Percentiles rank a stretch among this genome's conserved stretches.
Evolutionary conservation across 2,329 filamentous ascomycete genomes (phyloP).

Genomic region (Dothistroma septosporum): DNA sequence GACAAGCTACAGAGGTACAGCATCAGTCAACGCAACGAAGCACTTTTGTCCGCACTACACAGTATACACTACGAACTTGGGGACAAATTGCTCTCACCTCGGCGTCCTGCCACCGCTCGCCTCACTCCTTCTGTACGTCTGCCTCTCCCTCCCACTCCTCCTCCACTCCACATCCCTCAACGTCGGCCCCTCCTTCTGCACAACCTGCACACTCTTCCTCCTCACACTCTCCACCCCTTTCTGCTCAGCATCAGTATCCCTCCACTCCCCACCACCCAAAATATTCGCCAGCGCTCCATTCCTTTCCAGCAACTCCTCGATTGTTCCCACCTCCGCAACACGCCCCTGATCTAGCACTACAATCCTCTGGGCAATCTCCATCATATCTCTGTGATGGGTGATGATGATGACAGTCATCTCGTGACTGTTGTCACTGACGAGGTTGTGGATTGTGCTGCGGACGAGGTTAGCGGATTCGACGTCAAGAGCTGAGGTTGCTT

Average conservation of each 20-base stretch:
- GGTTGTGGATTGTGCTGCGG: slow-evolving; percentile 54
- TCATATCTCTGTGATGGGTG: slow-evolving; percentile 82
- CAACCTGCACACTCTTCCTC: background rate
- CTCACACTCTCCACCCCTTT: background rate
- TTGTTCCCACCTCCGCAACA: slow-evolving; percentile 64
- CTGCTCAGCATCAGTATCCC: slow-evolving; percentile 9
- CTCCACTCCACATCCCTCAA: slow-evolving; percentile 11
- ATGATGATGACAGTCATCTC: slow-evolving; percentile 70
- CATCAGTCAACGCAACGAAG: background rate
- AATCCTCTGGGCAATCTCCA: slow-evolving; percentile 70
- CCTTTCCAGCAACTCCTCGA: slow-evolving; percentile 53
- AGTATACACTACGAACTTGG: background rate
- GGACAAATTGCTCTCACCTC: background rate
- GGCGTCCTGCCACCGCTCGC: background rate
- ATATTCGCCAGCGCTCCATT: slow-evolving; percentile 34
- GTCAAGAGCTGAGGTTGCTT: slow-evolving; percentile 80
- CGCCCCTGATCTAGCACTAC: slow-evolving; percentile 67
- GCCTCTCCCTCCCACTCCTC: background rate
- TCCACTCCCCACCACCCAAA: slow-evolving; percentile 38
- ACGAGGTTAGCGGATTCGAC: slow-evolving; percentile 62
- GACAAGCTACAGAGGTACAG: background rate
- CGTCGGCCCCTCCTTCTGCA: background rate
- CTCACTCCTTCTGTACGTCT: background rate
- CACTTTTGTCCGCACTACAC: background rate
- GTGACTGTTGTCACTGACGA: slow-evolving; percentile 42